phyloP scores from a whole-genome alignment of 345 rosid genomes.

The Pugionium cornutum region DNA sequence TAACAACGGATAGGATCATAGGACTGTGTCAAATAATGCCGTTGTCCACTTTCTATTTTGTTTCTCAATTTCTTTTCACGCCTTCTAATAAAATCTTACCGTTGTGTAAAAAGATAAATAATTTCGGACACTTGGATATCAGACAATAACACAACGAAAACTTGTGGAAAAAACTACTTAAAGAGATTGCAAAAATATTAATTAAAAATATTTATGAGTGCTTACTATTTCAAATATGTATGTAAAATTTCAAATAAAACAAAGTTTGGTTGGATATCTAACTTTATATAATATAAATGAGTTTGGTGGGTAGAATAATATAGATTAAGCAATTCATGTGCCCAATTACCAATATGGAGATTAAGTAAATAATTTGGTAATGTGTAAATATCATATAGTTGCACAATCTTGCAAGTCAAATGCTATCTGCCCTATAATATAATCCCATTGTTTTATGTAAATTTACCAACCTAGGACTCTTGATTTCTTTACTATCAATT shows the following conservation, averaged over 20 bases:
- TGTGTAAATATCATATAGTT: slow-evolving; percentile 37
- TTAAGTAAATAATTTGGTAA: slow-evolving; percentile 34
- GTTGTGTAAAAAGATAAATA: slow-evolving; percentile 11
- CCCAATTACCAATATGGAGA: slow-evolving; percentile 25
- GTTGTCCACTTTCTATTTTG: slow-evolving; percentile 28
- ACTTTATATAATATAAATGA: not conserved
- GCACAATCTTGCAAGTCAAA: slow-evolving; percentile 35
- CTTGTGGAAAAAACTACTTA: not conserved
- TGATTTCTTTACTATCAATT: slow-evolving; percentile 24
- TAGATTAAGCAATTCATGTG: slow-evolving; percentile 29
- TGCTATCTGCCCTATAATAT: slow-evolving; percentile 26
- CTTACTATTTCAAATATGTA: not conserved
- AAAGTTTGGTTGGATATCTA: not conserved
- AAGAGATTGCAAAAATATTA: not conserved
- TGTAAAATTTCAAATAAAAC: not conserved
- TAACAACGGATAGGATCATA: not conserved
- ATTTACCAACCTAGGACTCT: slow-evolving; percentile 36
- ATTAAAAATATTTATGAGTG: not conserved
- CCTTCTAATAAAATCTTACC: slow-evolving; percentile 24
- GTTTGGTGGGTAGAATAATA: slow-evolving; percentile 27
- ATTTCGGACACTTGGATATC: slow-evolving; percentile 18
- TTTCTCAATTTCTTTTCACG: slow-evolving; percentile 20
- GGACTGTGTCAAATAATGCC: slow-evolving; percentile 33
- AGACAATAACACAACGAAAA: slow-evolving; percentile 14
- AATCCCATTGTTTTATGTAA: slow-evolving; percentile 22